Base-by-base conservation (phyloP, 1,284 basidiomycete genomes). In the Apiotrichum montevideense region DNA sequence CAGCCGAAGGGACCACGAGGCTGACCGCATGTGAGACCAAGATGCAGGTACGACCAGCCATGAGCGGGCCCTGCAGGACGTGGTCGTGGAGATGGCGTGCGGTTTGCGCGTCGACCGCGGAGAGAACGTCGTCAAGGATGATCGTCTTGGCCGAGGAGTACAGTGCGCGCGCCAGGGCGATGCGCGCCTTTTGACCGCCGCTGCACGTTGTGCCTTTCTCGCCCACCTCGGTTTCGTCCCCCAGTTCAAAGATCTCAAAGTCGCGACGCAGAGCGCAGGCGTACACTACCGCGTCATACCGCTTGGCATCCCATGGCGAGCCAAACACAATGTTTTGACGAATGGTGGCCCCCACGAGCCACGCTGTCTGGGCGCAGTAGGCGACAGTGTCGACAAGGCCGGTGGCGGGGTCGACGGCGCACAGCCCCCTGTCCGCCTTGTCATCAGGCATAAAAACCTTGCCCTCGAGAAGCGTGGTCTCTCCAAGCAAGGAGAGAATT, bases 201-300 rank as follows among this genome's bases (percentile, higher is more conserved):
- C 69, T 71, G 52, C 81, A 77, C 1, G 80, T 78, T 2, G 80
- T 82, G 4, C 80, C 80, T 65, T 81, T 81, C 61, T 83, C 82
- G 2, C 82, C 82, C 0, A 83, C 81, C 63, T 83, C 80, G 4
- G 82, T 83, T 55, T 78, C 73, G 56, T 83, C 82, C 11, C 80
- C 79, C 14, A 79, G 73, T 54, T 82, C 80, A 54, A 77, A 80
- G 56, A 78, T 76, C 64, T 79, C 74, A 62, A 81, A 70, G 64
- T 83, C 82, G 3, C 78, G 70, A 49, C 75, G 63, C 3, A 83
- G 70, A 2, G 81, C 81, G 64, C 81, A 83, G 6, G 79, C 80
- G 11, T 77, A 69, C 51, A 82, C 68, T 4, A 80, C 78, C 0
- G 63, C 68, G 33, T 76, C 64, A 66, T 82, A 83, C 8, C 81